Evolutionary conservation across 352 stramenopile species (phyloP).

Genomic region (Globisporangium middletonii): DNA sequence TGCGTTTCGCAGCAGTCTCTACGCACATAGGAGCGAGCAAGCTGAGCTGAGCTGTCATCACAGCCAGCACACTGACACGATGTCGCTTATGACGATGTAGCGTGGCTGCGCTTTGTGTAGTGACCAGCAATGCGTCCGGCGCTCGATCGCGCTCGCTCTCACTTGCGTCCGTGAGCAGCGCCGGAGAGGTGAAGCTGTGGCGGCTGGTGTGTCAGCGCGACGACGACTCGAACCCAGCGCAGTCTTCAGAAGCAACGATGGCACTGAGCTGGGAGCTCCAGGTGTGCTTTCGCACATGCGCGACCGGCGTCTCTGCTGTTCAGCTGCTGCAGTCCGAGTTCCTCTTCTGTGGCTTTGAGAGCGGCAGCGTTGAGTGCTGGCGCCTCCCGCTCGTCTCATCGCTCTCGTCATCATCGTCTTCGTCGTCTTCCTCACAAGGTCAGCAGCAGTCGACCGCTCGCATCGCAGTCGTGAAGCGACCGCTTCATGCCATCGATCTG

Average conservation of each 20-base stretch:
- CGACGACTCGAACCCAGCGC: background rate
- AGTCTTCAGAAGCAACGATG: background rate
- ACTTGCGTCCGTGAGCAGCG: slow-evolving; percentile 26
- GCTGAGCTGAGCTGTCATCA: background rate
- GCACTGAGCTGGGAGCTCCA: slow-evolving; percentile 27
- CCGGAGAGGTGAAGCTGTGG: slow-evolving; percentile 49
- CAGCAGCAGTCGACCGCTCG: slow-evolving; percentile 15
- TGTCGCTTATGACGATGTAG: slow-evolving; percentile 1
- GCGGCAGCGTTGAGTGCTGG: slow-evolving; percentile 53
- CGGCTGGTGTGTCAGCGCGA: slow-evolving; percentile 3
- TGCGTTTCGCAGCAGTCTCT: background rate
- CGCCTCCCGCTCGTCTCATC: slow-evolving; percentile 15
- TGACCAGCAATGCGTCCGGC: background rate
- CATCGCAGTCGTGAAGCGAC: slow-evolving; percentile 35
- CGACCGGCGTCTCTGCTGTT: slow-evolving; percentile 23
- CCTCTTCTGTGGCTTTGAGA: slow-evolving; percentile 46
- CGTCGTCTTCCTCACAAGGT: slow-evolving; percentile 1
- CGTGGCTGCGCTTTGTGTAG: slow-evolving; percentile 4
- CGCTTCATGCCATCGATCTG: slow-evolving; percentile 43
- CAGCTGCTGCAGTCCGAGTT: slow-evolving; percentile 28
- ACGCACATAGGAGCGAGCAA: background rate
- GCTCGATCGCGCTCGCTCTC: background rate
- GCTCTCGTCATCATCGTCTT: background rate
- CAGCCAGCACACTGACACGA: background rate
- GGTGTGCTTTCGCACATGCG: slow-evolving; percentile 42